phyloP scores from a whole-genome alignment of 2,329 filamentous ascomycete species.

The Talaromyces sp. region DNA sequence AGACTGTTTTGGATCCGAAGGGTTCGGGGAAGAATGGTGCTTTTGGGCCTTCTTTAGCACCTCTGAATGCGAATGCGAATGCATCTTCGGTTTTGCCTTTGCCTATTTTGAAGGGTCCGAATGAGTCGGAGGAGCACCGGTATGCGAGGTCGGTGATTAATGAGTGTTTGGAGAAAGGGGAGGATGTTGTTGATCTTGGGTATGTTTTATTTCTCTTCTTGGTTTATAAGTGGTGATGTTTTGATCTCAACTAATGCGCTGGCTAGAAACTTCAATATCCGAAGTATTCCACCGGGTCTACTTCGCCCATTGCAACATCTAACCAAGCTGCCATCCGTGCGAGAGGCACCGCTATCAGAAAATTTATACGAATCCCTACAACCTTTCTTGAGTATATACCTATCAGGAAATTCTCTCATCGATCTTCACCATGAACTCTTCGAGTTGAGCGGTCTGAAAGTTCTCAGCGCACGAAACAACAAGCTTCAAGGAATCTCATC shows the following conservation, averaged over 20 bases:
- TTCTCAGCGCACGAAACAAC: slow-evolving; percentile 52
- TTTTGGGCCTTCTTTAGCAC: not conserved
- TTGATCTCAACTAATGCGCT: not conserved
- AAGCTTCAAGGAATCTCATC: slow-evolving; percentile 45
- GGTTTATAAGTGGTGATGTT: not conserved
- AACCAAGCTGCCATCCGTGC: slow-evolving; percentile 42
- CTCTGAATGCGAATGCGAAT: not conserved
- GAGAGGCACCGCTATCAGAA: slow-evolving; percentile 38
- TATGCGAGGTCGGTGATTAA: slow-evolving; percentile 41
- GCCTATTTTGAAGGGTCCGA: slow-evolving; percentile 25
- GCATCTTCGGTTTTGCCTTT: slow-evolving; percentile 10
- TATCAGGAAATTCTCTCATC: slow-evolving; percentile 46
- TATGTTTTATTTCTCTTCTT: slow-evolving; percentile 28
- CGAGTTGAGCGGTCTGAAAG: slow-evolving; percentile 43
- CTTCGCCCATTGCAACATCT: slow-evolving; percentile 43
- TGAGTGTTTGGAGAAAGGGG: slow-evolving; percentile 47
- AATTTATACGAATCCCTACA: slow-evolving; percentile 43
- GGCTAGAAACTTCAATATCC: slow-evolving; percentile 35
- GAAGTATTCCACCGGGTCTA: slow-evolving; percentile 35
- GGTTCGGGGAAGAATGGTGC: slow-evolving; percentile 1
- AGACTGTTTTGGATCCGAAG: slow-evolving; percentile 26
- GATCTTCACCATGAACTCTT: slow-evolving; percentile 45
- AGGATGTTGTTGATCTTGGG: slow-evolving; percentile 51
- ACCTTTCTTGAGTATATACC: slow-evolving; percentile 47
- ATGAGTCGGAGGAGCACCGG: slow-evolving; percentile 40